phyloP scores from a whole-genome alignment of 805 yeast species.

The Wickerhamia fluorescens region DNA sequence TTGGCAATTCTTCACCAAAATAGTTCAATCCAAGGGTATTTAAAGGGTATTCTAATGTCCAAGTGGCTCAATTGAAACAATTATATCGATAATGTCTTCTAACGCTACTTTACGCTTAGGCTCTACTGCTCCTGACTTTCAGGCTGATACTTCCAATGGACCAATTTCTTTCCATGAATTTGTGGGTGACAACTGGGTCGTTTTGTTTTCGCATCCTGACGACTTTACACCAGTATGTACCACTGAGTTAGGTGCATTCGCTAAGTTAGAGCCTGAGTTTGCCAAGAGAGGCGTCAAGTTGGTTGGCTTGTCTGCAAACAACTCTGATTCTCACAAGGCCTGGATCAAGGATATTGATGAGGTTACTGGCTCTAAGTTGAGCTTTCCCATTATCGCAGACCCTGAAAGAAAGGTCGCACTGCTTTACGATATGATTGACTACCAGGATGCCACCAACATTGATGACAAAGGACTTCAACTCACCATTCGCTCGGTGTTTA shows the following conservation, averaged over 20 bases:
- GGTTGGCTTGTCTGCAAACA: constrained; percentile 86
- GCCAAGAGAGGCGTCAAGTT: constrained; percentile 78
- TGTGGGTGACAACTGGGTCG: constrained; percentile 81
- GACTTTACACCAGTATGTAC: constrained; percentile 97
- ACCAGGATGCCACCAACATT: constrained; percentile 71
- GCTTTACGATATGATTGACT: constrained; percentile 82
- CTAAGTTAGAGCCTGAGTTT: constrained; percentile 83
- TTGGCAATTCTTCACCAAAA: no score
- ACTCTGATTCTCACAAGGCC: constrained; percentile 65
- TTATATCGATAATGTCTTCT: no score
- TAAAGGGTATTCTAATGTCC: no score
- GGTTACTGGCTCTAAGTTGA: constrained; percentile 65
- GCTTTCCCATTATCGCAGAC: constrained; percentile 90
- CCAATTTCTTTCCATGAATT: constrained; percentile 80
- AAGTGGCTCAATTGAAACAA: constrained; percentile 2
- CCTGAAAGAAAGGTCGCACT: constrained; percentile 77
- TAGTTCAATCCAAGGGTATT: no score
- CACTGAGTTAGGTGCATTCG: constrained; percentile 92
- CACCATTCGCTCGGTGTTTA: constrained; percentile 87
- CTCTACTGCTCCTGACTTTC: constrained; percentile 81
- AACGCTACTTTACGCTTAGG: constrained; percentile 56
- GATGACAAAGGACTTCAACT: constrained; percentile 62
- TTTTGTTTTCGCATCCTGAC: constrained; percentile 90
- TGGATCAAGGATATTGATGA: constrained; percentile 94
- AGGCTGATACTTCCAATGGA: constrained; percentile 77